Conservation (phyloP, 164 flowering plant genomes). For the Umbilicus rupestris region DNA sequence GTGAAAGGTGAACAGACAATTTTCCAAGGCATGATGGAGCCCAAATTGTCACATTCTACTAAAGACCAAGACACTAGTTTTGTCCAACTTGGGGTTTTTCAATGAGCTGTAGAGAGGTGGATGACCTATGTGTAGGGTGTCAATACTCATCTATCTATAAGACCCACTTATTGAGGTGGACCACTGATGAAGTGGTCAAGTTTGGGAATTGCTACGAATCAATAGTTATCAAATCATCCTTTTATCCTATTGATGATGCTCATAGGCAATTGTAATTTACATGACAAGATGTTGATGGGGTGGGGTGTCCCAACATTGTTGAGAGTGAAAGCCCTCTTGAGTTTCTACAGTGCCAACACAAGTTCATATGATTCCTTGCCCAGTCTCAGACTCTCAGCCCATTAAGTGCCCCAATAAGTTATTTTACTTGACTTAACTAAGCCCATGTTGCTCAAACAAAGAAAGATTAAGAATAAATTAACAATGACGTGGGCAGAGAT, state of each 20-base stretch:
- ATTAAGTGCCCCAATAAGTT: no score
- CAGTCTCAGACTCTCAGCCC: no score
- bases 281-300: slow-evolving; percentile 6
- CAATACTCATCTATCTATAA: not conserved
- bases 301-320: not conserved
- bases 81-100: not conserved
- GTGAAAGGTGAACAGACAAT: not conserved
- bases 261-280: not conserved
- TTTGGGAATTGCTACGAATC: not conserved
- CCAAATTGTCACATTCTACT: not conserved
- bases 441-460: not conserved
- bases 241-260: not conserved
- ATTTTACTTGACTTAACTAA: no score
- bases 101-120: slow-evolving; percentile 5
- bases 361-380: no score
- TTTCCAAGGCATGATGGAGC: not conserved
- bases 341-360: no score
- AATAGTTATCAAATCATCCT: not conserved
- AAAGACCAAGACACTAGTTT: no score
- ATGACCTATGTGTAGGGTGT: not conserved
- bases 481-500: not conserved
- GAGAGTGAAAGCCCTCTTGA: not conserved
- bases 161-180: slow-evolving; percentile 7
- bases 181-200: slow-evolving; percentile 1
- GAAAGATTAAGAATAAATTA: not conserved